phyloP scores from a whole-genome alignment of 441 rosid genomes.

The Erodium chrysanthum region DNA sequence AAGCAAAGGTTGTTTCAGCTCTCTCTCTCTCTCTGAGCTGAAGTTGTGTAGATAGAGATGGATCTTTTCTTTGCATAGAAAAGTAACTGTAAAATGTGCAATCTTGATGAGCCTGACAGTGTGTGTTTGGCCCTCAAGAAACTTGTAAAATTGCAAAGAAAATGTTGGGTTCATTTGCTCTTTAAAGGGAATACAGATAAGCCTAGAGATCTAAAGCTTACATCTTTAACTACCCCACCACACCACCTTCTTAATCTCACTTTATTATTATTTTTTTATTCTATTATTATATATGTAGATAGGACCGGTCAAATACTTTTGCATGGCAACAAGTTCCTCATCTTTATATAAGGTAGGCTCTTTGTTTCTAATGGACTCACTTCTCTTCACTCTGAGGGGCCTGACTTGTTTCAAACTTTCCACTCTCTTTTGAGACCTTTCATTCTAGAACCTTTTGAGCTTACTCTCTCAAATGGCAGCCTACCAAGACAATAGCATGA shows the following conservation, averaged over 20 bases:
- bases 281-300: neutral
- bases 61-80: conserved; percentile 6
- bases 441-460: conserved; percentile 15
- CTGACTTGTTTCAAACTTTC: no score
- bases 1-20: no score
- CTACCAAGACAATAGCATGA: conserved; percentile 19
- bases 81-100: neutral
- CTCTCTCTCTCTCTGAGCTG: neutral
- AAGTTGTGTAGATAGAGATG: conserved; percentile 3
- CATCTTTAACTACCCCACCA: no score
- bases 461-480: conserved; percentile 35
- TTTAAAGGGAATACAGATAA: no score
- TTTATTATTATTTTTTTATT: neutral
- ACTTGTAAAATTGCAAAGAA: neutral
- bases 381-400: conserved; percentile 21
- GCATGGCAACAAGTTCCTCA: conserved; percentile 20
- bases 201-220: no score
- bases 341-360: conserved; percentile 26
- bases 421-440: conserved; percentile 24
- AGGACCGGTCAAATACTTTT: conserved; percentile 29
- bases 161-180: neutral
- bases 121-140: conserved; percentile 3
- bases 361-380: conserved; percentile 19
- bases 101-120: neutral
- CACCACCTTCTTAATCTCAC: no score